Conservation (phyloP, 306 rosid species). For the Styphnolobium japonicum region DNA sequence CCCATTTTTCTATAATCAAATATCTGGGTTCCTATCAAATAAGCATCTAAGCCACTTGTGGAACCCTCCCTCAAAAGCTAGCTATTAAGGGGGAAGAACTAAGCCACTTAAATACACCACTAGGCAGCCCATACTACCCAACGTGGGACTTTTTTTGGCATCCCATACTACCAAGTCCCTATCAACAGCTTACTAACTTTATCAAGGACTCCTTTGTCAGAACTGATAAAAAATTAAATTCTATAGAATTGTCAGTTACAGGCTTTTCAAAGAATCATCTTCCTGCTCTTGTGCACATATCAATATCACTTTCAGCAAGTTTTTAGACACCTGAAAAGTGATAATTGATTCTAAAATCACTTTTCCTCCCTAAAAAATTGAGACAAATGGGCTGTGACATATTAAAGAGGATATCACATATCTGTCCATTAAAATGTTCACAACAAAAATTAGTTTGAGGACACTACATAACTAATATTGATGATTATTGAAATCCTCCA, state of each 20-base stretch:
- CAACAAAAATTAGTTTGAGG: background rate
- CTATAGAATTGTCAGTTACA: background rate
- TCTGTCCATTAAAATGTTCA: background rate
- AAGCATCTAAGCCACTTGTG: no score
- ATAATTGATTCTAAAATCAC: background rate
- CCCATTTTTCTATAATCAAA: no score
- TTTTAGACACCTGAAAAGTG: background rate
- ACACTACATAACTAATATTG: background rate
- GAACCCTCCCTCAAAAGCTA: no score
- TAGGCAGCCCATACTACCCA: no score
- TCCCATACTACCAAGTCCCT: no score
- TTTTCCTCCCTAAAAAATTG: background rate
- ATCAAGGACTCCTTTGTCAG: slow-evolving; percentile 1
- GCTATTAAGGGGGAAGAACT: no score
- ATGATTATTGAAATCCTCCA: background rate
- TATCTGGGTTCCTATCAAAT: no score
- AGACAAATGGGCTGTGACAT: background rate
- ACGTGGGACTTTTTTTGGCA: no score
- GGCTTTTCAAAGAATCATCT: background rate
- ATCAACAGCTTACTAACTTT: background rate
- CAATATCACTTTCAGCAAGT: slow-evolving; percentile 5
- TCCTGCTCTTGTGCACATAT: background rate
- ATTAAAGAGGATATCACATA: background rate
- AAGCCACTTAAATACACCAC: no score
- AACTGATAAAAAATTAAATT: background rate